Evolutionary conservation across 805 yeast genomes (phyloP), one percentile per base, ranked within the genome.

Genomic region (Blastobotrys muscicola): DNA sequence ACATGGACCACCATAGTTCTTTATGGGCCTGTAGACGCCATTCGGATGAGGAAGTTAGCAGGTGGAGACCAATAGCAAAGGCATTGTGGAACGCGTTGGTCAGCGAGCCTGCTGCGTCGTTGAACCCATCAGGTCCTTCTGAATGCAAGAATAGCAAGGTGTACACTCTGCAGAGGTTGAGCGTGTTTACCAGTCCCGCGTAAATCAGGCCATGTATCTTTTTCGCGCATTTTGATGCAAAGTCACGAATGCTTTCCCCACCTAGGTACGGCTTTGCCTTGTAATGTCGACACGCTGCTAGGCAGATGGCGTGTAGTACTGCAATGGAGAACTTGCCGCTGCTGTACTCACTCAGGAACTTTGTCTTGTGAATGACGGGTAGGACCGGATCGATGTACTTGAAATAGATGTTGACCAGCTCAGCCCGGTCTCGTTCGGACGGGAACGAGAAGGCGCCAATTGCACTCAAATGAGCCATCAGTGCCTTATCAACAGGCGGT

Each of bases 361-460:
- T 56, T 11, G 51, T 52, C 46, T 66, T 67, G 46, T 65, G 61
- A 6, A 70, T 51, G n/a, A 70, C 50, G 5, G 74, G 74, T 42
- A 69, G 57, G 2, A 69, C 48, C 12, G 62, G 56, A 49, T 69
- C 66, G 9, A 68, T 49, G 39, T 62, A 60, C 46, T 53, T 55
- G 49, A 70, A 67, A 47, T 61, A 70, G 3, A 68, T 44, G 35
- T 62, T 53, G 29, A 65, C 53, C 36, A 70, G 53, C 11, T 45
- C 58, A 3, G 52, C 49, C 3, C 53, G 45, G 45, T 49, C 48
- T 2, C 46, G 42, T 20, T 57, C 46, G 3, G 51, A 49, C 7
- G 60, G 61, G 23, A 64, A 45, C 7, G 60, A 60, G 45, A 66
- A 65, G 7, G 69, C 70, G 14, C 57, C 52, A n/a, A 66, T 55